These are phyloP conservation scores for Mantamonas sphyraenae DNA, from an alignment of 78 protist genomes.

Conservation along the genomic window DNA sequence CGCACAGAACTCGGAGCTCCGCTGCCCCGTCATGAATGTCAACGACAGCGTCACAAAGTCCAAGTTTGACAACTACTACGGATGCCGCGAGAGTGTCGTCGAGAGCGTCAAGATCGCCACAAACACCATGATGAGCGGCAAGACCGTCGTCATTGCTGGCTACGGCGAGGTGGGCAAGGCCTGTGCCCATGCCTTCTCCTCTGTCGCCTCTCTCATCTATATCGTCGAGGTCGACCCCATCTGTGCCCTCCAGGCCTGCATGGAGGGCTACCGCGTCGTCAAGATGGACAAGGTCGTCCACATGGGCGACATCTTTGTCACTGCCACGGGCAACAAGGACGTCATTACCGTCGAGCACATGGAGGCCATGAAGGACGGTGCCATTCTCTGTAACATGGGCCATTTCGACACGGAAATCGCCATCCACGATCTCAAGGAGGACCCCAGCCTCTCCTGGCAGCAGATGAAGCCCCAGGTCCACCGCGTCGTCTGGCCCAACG, in stretches of 20 bases:
- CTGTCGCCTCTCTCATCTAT: slow-evolving; percentile 85
- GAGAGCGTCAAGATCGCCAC: slow-evolving; percentile 44
- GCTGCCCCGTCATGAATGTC: slow-evolving; percentile 75
- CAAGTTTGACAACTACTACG: slow-evolving; percentile 99
- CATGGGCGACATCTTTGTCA: slow-evolving; percentile 87
- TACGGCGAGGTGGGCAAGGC: slow-evolving; percentile 99
- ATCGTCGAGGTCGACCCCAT: slow-evolving; percentile 99
- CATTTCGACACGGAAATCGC: slow-evolving; percentile 99
- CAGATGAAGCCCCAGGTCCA: slow-evolving; percentile 98
- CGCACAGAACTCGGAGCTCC: slow-evolving; percentile 98
- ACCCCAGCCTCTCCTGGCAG: slow-evolving; percentile 51
- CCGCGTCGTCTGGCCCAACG: slow-evolving; percentile 73
- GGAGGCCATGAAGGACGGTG: slow-evolving; percentile 88
- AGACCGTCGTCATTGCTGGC: slow-evolving; percentile 90
- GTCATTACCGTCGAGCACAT: slow-evolving; percentile 84
- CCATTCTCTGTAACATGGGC: slow-evolving; percentile 99
- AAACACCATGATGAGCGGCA: slow-evolving; percentile 99
- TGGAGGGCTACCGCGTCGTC: slow-evolving; percentile 93
- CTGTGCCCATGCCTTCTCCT: slow-evolving; percentile 81
- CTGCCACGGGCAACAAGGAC: slow-evolving; percentile 96
- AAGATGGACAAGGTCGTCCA: slow-evolving; percentile 77
- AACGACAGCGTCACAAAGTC: slow-evolving; percentile 97
- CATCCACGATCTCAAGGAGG: slow-evolving; percentile 50
- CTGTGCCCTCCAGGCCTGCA: slow-evolving; percentile 98
- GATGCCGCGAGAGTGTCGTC: too few relatives aligned